Conservation (phyloP, 163 green algal genomes). For the Prototheca cutis region DNA sequence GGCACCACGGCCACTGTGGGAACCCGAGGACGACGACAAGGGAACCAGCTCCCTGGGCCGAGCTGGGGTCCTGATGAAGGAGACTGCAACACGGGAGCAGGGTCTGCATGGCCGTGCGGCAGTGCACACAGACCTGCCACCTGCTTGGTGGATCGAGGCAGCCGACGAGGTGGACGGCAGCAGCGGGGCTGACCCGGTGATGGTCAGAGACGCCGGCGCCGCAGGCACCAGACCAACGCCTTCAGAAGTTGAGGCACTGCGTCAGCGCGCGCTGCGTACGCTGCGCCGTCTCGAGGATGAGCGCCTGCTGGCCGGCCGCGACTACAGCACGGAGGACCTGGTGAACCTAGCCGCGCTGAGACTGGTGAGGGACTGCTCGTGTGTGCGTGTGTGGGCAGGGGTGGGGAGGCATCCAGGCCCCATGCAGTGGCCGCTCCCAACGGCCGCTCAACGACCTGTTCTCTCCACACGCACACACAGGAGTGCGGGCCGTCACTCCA, state of each 20-base stretch:
- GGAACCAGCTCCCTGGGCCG: neutral
- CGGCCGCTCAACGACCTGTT: neutral
- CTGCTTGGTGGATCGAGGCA: no score
- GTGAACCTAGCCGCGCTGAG: conserved; percentile 26
- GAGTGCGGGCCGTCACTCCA: neutral
- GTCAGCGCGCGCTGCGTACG: no score
- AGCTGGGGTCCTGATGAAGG: conserved; percentile 17
- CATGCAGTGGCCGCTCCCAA: no score
- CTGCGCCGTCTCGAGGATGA: conserved; percentile 34
- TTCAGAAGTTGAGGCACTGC: no score
- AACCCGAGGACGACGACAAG: neutral
- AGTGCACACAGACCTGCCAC: no score
- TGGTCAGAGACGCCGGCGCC: no score
- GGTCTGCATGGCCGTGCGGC: no score
- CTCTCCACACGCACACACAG: neutral
- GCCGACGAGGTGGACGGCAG: no score
- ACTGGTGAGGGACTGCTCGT: conserved; percentile 11
- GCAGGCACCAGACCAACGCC: no score
- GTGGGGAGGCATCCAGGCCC: no score
- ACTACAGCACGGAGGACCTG: conserved; percentile 31
- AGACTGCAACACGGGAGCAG: conserved; percentile 4
- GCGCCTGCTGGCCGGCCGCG: conserved; percentile 28
- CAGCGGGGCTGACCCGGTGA: no score
- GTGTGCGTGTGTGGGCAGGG: no score
- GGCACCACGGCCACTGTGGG: neutral